Conservation (phyloP, 257 asterid genomes). For the Vinca minor region DNA sequence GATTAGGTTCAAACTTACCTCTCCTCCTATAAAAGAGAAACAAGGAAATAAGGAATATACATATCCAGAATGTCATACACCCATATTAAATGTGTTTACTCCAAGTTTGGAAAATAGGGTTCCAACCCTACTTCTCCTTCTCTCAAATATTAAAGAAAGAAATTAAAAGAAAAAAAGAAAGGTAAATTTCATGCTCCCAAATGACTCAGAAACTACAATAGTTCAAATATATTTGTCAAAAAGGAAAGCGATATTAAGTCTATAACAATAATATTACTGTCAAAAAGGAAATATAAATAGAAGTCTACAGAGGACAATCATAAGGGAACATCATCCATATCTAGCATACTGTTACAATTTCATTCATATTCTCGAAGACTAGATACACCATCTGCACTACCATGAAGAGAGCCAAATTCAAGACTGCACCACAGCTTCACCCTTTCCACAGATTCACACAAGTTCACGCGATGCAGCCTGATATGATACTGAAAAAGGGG, state of each 20-base stretch:
- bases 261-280: not conserved
- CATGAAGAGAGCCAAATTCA: constrained; percentile 11
- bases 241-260: not conserved
- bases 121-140: too few species aligned
- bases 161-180: too few species aligned
- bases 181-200: not conserved
- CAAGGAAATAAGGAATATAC: too few species aligned
- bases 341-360: not conserved
- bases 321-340: not conserved
- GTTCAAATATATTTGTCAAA: not conserved
- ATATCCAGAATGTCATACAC: too few species aligned
- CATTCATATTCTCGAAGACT: not conserved
- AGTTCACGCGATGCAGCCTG: constrained; percentile 58
- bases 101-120: not conserved
- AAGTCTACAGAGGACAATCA: not conserved
- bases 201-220: not conserved
- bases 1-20: too few species aligned
- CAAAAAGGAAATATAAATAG: not conserved
- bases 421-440: constrained; percentile 30
- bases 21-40: too few species aligned
- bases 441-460: constrained; percentile 47
- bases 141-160: too few species aligned
- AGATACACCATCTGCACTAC: not conserved
- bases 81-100: too few species aligned
- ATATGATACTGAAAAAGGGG: constrained; percentile 41